phyloP scores from a whole-genome alignment of 2,329 filamentous ascomycete species.

The Dactylellina parvicollis region DNA sequence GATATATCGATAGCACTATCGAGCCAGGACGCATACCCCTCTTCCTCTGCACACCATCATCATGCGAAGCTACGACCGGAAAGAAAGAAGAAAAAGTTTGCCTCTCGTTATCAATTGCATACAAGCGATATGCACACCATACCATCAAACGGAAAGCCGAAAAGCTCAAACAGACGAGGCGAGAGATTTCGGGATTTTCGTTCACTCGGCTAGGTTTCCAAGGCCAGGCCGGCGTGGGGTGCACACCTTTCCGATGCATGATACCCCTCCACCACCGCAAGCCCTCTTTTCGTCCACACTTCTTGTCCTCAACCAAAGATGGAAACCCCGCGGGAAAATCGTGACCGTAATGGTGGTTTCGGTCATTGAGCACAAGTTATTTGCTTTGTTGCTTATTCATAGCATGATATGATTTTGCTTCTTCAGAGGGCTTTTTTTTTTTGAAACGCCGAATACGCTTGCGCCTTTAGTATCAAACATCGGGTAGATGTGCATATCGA shows the following conservation, averaged over 20 bases:
- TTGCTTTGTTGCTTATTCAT: slow-evolving; percentile 24
- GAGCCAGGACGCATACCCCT: slow-evolving; percentile 18
- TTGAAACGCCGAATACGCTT: slow-evolving; percentile 47
- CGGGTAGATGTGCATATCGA: background rate
- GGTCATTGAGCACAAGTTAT: slow-evolving; percentile 7
- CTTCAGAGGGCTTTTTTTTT: slow-evolving; percentile 24
- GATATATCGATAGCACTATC: slow-evolving; percentile 10
- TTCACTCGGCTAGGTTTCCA: slow-evolving; percentile 33
- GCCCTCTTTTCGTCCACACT: slow-evolving; percentile 35
- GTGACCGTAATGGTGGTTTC: slow-evolving; percentile 14
- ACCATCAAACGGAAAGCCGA: background rate
- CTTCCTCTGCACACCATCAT: slow-evolving; percentile 15
- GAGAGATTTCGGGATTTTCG: slow-evolving; percentile 39
- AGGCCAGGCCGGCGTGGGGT: slow-evolving; percentile 22
- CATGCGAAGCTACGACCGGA: slow-evolving; percentile 5
- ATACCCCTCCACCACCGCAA: slow-evolving; percentile 50
- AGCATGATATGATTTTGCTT: slow-evolving; percentile 34
- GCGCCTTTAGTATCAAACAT: background rate
- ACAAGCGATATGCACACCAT: slow-evolving; percentile 24
- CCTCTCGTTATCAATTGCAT: slow-evolving; percentile 17
- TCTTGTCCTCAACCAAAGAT: slow-evolving; percentile 41
- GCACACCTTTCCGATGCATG: slow-evolving; percentile 24
- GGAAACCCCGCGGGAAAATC: slow-evolving; percentile 53
- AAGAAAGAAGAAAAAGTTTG: slow-evolving; percentile 14
- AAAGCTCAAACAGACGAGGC: slow-evolving; percentile 31